phyloP scores from a whole-genome alignment of 1,284 basidiomycete species.

The Sporisorium graminicola region DNA sequence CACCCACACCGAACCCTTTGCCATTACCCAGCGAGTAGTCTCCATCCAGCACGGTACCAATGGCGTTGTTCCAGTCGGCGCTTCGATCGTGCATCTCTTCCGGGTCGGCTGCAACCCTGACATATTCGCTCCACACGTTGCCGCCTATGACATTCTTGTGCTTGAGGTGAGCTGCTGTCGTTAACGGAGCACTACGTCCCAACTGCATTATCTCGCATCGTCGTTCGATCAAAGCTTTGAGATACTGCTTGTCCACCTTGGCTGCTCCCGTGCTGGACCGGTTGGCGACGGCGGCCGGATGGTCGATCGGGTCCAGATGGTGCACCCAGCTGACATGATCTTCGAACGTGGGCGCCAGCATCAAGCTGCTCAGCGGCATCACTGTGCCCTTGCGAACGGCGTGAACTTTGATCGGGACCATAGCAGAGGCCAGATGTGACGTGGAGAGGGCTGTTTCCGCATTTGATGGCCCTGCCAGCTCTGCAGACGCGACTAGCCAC shows the following conservation, averaged over 20 bases:
- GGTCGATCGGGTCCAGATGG: slow-evolving; percentile 33
- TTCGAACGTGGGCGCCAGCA: slow-evolving; percentile 29
- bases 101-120: slow-evolving; percentile 18
- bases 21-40: slow-evolving; percentile 59
- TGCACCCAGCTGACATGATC: slow-evolving; percentile 44
- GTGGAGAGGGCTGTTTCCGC: slow-evolving; percentile 12
- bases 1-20: slow-evolving; percentile 42
- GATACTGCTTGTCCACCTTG: slow-evolving; percentile 40
- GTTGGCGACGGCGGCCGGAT: slow-evolving; percentile 38
- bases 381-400: slow-evolving; percentile 50
- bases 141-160: neutral
- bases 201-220: slow-evolving; percentile 46
- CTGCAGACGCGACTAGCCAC: slow-evolving; percentile 22
- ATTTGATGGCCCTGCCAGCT: neutral
- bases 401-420: slow-evolving; percentile 44
- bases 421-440: slow-evolving; percentile 20
- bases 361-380: slow-evolving; percentile 28
- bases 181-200: slow-evolving; percentile 30
- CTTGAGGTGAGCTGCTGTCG: neutral
- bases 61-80: slow-evolving; percentile 39
- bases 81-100: slow-evolving; percentile 31
- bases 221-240: slow-evolving; percentile 39
- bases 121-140: slow-evolving; percentile 27
- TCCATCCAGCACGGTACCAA: slow-evolving; percentile 57
- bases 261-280: slow-evolving; percentile 3